phyloP scores from a whole-genome alignment of 2,329 filamentous ascomycete genomes.

The Fusarium guadeloupense region DNA sequence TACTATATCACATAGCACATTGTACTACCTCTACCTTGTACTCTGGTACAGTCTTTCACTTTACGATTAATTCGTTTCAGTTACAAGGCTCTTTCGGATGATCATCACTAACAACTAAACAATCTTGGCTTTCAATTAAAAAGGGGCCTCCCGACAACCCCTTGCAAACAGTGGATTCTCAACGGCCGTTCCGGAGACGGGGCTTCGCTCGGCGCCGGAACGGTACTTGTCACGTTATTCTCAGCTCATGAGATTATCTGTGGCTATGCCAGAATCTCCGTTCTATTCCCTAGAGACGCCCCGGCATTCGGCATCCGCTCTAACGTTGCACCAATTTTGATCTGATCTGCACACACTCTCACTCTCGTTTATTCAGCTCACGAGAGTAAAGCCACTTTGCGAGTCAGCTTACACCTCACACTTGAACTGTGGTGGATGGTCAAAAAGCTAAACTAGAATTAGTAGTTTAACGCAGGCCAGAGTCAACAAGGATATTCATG shows the following conservation, averaged over 20 bases:
- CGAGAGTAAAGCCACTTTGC: constrained; percentile 23
- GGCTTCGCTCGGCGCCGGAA: constrained; percentile 37
- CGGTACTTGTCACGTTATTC: constrained; percentile 41
- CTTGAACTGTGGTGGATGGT: background rate
- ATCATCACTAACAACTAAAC: background rate
- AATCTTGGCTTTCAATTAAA: constrained; percentile 2
- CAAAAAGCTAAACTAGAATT: background rate
- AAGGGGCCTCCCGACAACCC: constrained; percentile 15
- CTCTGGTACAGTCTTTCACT: background rate
- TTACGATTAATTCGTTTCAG: background rate
- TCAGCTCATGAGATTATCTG: constrained; percentile 29
- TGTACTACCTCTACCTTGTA: no score
- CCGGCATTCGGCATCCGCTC: constrained; percentile 36
- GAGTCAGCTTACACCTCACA: constrained; percentile 40
- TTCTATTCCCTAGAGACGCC: constrained; percentile 3
- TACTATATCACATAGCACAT: no score
- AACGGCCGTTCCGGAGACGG: constrained; percentile 38
- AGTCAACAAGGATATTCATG: no score
- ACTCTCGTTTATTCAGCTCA: constrained; percentile 18
- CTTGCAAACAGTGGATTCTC: constrained; percentile 12
- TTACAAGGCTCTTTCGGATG: background rate
- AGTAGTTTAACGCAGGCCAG: background rate
- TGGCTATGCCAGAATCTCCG: background rate
- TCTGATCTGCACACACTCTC: constrained; percentile 7
- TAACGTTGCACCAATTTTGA: no score